A percentile compares a stretch with the other conserved stretches of the same genome.
Conservation (phyloP, 1,284 basidiomycete species). For the Cutaneotrichosporon curvatum region DNA sequence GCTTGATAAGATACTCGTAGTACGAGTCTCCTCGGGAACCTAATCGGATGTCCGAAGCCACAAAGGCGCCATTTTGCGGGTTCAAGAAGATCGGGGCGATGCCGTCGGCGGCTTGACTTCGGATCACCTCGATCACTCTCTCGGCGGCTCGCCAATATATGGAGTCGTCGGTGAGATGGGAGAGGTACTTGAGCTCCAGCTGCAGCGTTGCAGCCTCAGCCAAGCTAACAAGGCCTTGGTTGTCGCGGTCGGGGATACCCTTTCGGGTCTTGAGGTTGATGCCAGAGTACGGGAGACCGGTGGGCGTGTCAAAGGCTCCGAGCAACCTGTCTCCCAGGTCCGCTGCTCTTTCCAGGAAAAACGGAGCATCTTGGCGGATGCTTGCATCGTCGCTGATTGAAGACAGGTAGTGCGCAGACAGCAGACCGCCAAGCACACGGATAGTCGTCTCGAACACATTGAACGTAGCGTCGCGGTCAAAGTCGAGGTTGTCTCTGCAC, state of each 20-base stretch:
- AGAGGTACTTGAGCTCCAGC: conserved; percentile 85
- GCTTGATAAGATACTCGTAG: conserved; percentile 87
- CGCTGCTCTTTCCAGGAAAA: conserved; percentile 67
- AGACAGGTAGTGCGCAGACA: conserved; percentile 70
- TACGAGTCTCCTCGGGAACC: conserved; percentile 91
- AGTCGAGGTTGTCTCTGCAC: conserved; percentile 63
- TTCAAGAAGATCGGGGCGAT: conserved; percentile 80
- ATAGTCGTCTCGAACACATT: conserved; percentile 92
- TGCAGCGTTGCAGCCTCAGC: conserved; percentile 80
- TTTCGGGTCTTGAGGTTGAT: conserved; percentile 64
- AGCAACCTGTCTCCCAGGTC: conserved; percentile 80
- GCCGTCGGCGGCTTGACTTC: conserved; percentile 59
- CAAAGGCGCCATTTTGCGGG: conserved; percentile 61
- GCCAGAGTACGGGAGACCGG: conserved; percentile 71
- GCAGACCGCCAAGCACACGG: conserved; percentile 69
- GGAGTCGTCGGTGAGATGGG: conserved; percentile 65
- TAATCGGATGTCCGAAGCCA: conserved; percentile 70
- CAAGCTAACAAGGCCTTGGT: conserved; percentile 63
- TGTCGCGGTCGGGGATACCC: conserved; percentile 62
- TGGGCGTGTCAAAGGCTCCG: conserved; percentile 72
- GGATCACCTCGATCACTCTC: conserved; percentile 51
- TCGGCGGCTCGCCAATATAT: conserved; percentile 78
- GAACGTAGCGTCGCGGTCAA: conserved; percentile 71
- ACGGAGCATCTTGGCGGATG: conserved; percentile 50
- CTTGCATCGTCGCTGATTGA: conserved; percentile 44